These are phyloP conservation scores for Penicillium occitanis DNA, from an alignment of 2,329 filamentous ascomycete species.

Conservation along the genomic window DNA sequence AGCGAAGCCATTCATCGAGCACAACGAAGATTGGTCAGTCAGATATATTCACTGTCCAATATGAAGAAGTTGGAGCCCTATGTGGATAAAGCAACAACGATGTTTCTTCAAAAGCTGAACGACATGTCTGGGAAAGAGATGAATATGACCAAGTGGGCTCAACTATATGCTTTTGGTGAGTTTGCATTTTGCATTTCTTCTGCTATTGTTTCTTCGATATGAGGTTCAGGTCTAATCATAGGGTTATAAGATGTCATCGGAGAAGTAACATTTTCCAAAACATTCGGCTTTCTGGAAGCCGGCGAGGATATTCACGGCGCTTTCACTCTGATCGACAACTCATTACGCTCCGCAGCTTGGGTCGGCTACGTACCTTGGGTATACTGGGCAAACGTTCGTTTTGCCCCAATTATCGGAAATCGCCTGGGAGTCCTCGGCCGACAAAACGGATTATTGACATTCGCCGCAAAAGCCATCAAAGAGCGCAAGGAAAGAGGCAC, in stretches of 20 bases:
- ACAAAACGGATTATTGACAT: slow-evolving; percentile 34
- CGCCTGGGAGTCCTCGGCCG: slow-evolving; percentile 34
- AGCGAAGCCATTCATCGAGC: slow-evolving; percentile 38
- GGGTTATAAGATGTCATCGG: slow-evolving; percentile 41
- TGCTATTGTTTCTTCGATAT: slow-evolving; percentile 4
- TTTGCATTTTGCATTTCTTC: not conserved
- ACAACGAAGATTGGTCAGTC: slow-evolving; percentile 35
- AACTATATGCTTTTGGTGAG: slow-evolving; percentile 18
- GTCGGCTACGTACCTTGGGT: slow-evolving; percentile 41
- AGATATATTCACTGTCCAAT: slow-evolving; percentile 40
- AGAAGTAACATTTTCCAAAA: slow-evolving; percentile 41
- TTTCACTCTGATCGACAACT: slow-evolving; percentile 35
- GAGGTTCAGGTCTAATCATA: not conserved
- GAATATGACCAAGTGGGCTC: slow-evolving; percentile 13
- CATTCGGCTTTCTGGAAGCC: slow-evolving; percentile 39
- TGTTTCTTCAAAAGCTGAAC: slow-evolving; percentile 37
- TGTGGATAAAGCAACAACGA: slow-evolving; percentile 38
- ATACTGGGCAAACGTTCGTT: slow-evolving; percentile 32
- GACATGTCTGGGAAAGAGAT: slow-evolving; percentile 22
- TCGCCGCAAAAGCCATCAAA: slow-evolving; percentile 11
- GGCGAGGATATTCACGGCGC: slow-evolving; percentile 35
- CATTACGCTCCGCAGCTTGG: slow-evolving; percentile 37
- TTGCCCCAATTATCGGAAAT: slow-evolving; percentile 37
- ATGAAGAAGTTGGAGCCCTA: slow-evolving; percentile 42
- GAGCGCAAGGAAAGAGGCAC: slow-evolving; percentile 32